Evolutionary conservation across 208 protist species (phyloP).

Genomic region (Wallacemonas sp.): DNA sequence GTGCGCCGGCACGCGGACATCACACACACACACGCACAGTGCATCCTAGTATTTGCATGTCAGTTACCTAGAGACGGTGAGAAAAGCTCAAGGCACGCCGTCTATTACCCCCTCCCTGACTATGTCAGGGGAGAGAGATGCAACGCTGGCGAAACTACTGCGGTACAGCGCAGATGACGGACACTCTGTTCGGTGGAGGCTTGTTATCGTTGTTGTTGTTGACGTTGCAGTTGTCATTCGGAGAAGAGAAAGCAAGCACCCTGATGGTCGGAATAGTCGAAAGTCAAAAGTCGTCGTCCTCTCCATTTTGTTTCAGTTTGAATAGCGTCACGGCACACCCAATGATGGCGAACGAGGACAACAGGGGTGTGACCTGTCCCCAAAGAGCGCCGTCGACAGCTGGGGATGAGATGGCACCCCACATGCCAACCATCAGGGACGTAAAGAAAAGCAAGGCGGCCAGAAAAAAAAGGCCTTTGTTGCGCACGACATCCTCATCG

Average conservation of each 20-base stretch:
- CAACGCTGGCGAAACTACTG: too few species aligned
- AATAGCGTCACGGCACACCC: slow-evolving; percentile 2
- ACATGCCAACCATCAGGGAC: slow-evolving; percentile 48
- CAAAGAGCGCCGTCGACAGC: slow-evolving; percentile 11
- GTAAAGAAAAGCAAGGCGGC: slow-evolving; percentile 47
- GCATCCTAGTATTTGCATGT: too few species aligned
- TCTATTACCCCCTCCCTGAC: too few species aligned
- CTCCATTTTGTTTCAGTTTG: slow-evolving; percentile 5
- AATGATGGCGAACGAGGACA: slow-evolving; percentile 20
- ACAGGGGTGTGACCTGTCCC: slow-evolving; percentile 21
- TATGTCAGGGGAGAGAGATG: too few species aligned
- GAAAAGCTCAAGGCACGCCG: too few species aligned
- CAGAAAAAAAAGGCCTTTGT: slow-evolving; percentile 63
- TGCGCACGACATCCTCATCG: slow-evolving; percentile 36
- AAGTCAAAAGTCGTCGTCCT: slow-evolving; percentile 5
- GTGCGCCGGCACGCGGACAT: too few species aligned
- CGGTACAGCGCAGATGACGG: too few species aligned
- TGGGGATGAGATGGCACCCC: slow-evolving; percentile 49
- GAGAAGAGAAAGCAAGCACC: slow-evolving; percentile 10
- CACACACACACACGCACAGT: too few species aligned
- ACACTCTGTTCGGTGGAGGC: too few species aligned
- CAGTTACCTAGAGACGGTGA: too few species aligned
- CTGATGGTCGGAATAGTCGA: slow-evolving; percentile 12
- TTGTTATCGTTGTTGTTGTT: too few species aligned
- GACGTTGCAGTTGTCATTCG: too few species aligned